Evolutionary conservation across 768 basidiomycete species (phyloP).

Genomic region (Boletus tylopilopsis): DNA sequence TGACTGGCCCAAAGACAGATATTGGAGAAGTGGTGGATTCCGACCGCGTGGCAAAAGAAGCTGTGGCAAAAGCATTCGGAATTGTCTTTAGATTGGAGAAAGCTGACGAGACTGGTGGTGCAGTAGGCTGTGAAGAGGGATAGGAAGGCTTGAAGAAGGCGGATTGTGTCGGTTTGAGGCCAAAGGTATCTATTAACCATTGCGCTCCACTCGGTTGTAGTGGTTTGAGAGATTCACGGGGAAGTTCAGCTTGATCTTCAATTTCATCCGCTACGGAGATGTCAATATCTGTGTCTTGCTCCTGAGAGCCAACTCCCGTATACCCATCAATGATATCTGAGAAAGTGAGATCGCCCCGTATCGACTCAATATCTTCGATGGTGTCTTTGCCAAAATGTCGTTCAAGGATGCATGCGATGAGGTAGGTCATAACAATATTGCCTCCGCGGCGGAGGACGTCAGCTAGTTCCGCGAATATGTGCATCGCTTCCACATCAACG

Average conservation of each 20-base stretch:
- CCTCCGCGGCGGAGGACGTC: constrained; percentile 61
- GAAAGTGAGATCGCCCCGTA: constrained; percentile 53
- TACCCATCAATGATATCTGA: constrained; percentile 70
- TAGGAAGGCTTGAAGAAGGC: constrained; percentile 15
- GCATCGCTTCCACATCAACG: constrained; percentile 65
- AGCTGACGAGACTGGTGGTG: constrained; percentile 21
- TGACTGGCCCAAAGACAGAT: constrained; percentile 8
- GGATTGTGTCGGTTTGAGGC: constrained; percentile 25
- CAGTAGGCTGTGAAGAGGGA: constrained; percentile 12
- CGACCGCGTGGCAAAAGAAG: constrained; percentile 17
- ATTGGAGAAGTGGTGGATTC: not conserved
- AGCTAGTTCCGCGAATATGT: constrained; percentile 59
- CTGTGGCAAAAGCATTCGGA: constrained; percentile 33
- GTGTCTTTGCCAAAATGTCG: constrained; percentile 80
- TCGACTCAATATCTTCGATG: constrained; percentile 68
- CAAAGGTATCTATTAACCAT: constrained; percentile 33
- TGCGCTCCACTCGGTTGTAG: constrained; percentile 30
- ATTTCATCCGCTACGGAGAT: constrained; percentile 20
- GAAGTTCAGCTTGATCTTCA: constrained; percentile 13
- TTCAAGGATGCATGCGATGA: constrained; percentile 87
- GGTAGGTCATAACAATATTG: constrained; percentile 70
- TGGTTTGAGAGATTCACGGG: constrained; percentile 5
- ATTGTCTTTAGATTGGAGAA: constrained; percentile 34
- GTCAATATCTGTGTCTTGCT: constrained; percentile 25
- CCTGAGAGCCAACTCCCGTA: constrained; percentile 27